Percentiles rank a stretch among this genome's conserved stretches.
phyloP scores from a whole-genome alignment of 202 grass and related monocot species.

The Bolboschoenoplectus hybrid region DNA sequence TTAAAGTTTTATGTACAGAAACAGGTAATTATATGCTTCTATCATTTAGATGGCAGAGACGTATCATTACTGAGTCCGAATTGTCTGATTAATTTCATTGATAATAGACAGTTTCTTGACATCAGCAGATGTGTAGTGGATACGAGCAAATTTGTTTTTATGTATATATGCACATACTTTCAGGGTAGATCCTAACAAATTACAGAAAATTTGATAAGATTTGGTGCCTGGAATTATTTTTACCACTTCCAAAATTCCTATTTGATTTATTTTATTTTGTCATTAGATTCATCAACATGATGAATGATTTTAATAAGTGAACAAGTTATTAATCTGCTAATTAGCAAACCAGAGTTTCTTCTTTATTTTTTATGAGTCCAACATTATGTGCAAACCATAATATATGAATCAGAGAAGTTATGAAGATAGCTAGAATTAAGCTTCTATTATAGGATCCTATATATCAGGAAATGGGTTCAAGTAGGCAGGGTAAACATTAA shows the following conservation, averaged over 20 bases:
- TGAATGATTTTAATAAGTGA: neutral
- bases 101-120: neutral
- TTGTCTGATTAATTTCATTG: neutral
- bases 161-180: neutral
- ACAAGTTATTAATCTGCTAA: neutral
- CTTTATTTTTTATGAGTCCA: neutral
- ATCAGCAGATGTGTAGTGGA: neutral
- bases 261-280: constrained; percentile 7
- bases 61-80: neutral
- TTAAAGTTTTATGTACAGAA: neutral
- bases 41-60: neutral
- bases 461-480: too few species aligned
- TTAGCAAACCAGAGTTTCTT: neutral
- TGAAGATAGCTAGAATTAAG: neutral
- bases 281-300: neutral
- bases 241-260: neutral
- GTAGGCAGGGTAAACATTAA: too few species aligned
- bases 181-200: too few species aligned
- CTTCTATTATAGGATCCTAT: too few species aligned
- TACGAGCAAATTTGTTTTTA: neutral
- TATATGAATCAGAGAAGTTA: neutral
- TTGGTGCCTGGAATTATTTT: neutral
- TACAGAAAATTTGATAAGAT: too few species aligned
- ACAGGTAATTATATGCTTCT: neutral
- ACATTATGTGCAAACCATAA: neutral